These are phyloP conservation scores for Podaxis carcinomalis DNA, from an alignment of 768 basidiomycete genomes.

Conservation along the genomic window DNA sequence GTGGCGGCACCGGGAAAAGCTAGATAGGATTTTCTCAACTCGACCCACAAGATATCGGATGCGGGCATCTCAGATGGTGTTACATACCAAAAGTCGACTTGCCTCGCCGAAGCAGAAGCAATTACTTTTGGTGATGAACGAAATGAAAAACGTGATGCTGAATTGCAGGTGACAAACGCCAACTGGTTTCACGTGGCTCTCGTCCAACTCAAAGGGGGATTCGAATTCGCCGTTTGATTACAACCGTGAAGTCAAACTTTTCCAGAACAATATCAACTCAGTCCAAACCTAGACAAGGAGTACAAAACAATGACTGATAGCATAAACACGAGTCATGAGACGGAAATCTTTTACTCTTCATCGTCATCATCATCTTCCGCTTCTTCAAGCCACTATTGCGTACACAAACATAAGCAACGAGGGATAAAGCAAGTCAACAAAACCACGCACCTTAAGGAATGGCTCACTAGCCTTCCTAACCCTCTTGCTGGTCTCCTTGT, in stretches of 20 bases:
- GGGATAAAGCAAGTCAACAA: neutral
- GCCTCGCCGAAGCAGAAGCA: too few species aligned
- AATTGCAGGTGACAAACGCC: too few species aligned
- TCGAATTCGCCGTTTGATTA: neutral
- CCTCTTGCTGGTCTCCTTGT: conserved; percentile 92
- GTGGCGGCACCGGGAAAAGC: conserved; percentile 1
- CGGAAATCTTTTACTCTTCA: neutral
- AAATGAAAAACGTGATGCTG: too few species aligned
- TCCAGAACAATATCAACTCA: neutral
- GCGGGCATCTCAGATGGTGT: neutral
- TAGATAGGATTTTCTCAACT: neutral
- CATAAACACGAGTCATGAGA: neutral
- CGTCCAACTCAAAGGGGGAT: too few species aligned
- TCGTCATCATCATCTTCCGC: conserved; percentile 71
- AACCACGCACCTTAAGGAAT: conserved; percentile 73
- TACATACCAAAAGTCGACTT: neutral
- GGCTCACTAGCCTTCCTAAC: conserved; percentile 94
- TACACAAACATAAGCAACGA: conserved; percentile 6
- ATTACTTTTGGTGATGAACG: too few species aligned
- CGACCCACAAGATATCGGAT: neutral
- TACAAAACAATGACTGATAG: neutral
- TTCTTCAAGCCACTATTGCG: conserved; percentile 77
- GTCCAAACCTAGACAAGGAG: neutral
- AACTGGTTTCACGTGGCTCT: too few species aligned
- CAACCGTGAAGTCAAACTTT: neutral